phyloP scores from a whole-genome alignment of 2,329 filamentous ascomycete genomes.

The Cyclaneusma minus region DNA sequence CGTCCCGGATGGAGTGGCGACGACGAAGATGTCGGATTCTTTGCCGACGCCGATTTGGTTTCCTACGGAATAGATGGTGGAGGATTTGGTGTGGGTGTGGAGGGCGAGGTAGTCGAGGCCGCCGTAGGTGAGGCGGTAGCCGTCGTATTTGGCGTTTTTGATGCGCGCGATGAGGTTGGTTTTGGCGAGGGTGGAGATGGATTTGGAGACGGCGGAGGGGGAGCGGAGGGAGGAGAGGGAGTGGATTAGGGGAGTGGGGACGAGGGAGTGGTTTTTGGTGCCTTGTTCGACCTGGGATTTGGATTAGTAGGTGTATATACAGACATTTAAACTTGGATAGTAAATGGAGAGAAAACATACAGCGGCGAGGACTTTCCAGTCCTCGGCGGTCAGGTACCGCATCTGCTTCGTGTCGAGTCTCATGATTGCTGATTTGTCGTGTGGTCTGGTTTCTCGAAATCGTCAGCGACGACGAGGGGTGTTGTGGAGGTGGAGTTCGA shows the following conservation, averaged over 20 bases:
- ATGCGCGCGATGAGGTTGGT: slow-evolving; percentile 79
- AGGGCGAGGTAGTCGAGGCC: slow-evolving; percentile 95
- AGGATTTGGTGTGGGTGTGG: slow-evolving; percentile 69
- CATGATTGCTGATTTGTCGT: slow-evolving; percentile 53
- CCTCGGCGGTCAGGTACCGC: slow-evolving; percentile 80
- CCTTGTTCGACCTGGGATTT: slow-evolving; percentile 69
- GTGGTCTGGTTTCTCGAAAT: too few relatives aligned
- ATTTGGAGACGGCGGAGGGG: slow-evolving; percentile 66
- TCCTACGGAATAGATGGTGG: slow-evolving; percentile 78
- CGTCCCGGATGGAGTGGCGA: slow-evolving; percentile 61
- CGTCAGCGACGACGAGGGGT: too few relatives aligned
- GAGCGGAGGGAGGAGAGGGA: slow-evolving; percentile 70
- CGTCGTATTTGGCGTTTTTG: slow-evolving; percentile 94
- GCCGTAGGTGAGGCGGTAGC: slow-evolving; percentile 91
- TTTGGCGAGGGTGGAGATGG: slow-evolving; percentile 85
- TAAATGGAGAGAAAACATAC: slow-evolving; percentile 33
- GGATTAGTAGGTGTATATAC: too few relatives aligned
- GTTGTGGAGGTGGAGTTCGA: too few relatives aligned
- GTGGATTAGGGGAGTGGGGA: slow-evolving; percentile 78
- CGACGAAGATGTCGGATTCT: slow-evolving; percentile 92
- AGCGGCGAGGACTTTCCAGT: slow-evolving; percentile 89
- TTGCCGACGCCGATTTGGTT: slow-evolving; percentile 94
- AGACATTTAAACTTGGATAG: slow-evolving; percentile 13
- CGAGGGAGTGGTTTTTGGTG: slow-evolving; percentile 92
- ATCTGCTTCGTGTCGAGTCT: slow-evolving; percentile 89